Conservation (phyloP, 345 rosid species). For the Toxicodendron radicans region DNA sequence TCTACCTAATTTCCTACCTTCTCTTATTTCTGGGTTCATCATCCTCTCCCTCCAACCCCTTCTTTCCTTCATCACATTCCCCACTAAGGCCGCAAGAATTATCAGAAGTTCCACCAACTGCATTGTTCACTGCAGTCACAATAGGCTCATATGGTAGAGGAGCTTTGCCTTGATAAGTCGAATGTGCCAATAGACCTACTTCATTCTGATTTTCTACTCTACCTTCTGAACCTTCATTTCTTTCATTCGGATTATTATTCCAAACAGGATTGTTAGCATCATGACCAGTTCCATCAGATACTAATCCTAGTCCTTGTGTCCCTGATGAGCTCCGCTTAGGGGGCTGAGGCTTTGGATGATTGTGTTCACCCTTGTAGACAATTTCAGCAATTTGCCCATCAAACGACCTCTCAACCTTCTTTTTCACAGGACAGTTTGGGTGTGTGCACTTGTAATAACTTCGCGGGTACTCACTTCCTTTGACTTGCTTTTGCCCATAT, state of each 20-base stretch:
- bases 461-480: slow-evolving; percentile 95
- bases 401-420: slow-evolving; percentile 89
- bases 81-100: slow-evolving; percentile 61
- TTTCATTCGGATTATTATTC: slow-evolving; percentile 40
- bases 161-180: slow-evolving; percentile 31
- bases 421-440: slow-evolving; percentile 86
- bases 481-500: slow-evolving; percentile 97
- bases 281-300: slow-evolving; percentile 44
- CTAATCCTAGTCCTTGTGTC: slow-evolving; percentile 43
- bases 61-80: slow-evolving; percentile 66
- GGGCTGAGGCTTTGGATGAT: slow-evolving; percentile 77
- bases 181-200: slow-evolving; percentile 24
- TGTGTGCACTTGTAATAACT: slow-evolving; percentile 96
- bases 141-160: slow-evolving; percentile 33
- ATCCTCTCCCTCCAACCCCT: slow-evolving; percentile 51
- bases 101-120: slow-evolving; percentile 47
- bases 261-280: slow-evolving; percentile 29
- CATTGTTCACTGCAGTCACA: slow-evolving; percentile 27
- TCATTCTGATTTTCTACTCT: slow-evolving; percentile 47
- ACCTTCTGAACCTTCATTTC: slow-evolving; percentile 44
- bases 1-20: slow-evolving; percentile 48
- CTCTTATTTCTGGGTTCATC: slow-evolving; percentile 66
- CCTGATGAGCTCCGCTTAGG: slow-evolving; percentile 55
- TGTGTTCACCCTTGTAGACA: slow-evolving; percentile 94
- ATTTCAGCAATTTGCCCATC: slow-evolving; percentile 92